Evolutionary conservation across 352 stramenopile species (phyloP).

Genomic region (Globisporangium emineosum): DNA sequence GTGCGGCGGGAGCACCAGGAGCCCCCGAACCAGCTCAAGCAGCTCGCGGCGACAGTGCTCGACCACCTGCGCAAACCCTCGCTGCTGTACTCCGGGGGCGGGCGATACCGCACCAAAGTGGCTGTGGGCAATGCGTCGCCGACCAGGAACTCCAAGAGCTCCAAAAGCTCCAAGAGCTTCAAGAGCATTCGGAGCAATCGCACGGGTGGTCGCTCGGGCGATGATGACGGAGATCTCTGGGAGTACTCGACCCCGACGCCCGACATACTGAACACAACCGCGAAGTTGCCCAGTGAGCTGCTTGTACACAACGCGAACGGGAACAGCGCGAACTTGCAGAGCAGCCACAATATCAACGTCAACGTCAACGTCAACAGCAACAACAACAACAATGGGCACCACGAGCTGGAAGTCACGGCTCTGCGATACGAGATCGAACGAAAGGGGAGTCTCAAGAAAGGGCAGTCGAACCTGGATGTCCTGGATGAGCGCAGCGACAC

Average conservation of each 20-base stretch:
- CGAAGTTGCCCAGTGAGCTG: not conserved
- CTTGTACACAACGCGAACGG: not conserved
- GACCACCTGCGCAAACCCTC: slow-evolving; percentile 9
- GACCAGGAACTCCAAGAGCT: slow-evolving; percentile 10
- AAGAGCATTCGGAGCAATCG: slow-evolving; percentile 8
- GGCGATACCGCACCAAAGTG: slow-evolving; percentile 4
- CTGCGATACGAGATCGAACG: slow-evolving; percentile 7
- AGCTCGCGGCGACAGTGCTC: slow-evolving; percentile 14
- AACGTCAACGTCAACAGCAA: too few species aligned
- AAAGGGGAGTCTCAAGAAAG: slow-evolving; percentile 5
- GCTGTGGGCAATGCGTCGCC: slow-evolving; percentile 6
- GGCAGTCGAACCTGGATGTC: not conserved
- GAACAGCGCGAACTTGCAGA: not conserved
- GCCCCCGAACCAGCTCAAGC: slow-evolving; percentile 5
- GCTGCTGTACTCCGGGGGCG: not conserved
- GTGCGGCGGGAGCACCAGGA: slow-evolving; percentile 1
- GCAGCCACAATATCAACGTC: not conserved
- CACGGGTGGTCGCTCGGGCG: slow-evolving; percentile 7
- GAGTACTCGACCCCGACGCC: slow-evolving; percentile 8
- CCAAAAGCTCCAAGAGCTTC: slow-evolving; percentile 9
- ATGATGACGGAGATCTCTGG: slow-evolving; percentile 5
- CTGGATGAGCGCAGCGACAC: not conserved
- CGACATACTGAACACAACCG: slow-evolving; percentile 2
- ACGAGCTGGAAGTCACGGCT: not conserved
- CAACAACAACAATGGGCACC: not conserved